Evolutionary conservation across 345 rosid genomes (phyloP), one percentile per base, ranked within the genome.

Genomic region (Eucalyptus rudis): DNA sequence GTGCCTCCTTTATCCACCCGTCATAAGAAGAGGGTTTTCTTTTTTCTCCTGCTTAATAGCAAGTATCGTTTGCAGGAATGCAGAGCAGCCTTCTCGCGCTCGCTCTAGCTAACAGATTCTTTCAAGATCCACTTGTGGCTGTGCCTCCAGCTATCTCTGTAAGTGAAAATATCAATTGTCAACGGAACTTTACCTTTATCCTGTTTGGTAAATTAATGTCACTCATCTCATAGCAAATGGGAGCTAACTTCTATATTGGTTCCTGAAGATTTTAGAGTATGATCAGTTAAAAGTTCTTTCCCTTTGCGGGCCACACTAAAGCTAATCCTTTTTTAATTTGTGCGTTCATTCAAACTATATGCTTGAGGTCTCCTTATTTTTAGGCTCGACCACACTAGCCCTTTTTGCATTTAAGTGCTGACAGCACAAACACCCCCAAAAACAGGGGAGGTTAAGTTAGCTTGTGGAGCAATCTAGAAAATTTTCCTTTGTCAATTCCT

Each of bases 21-120:
- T 16, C 66, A 58, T 44, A 19, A 33, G 71, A 29, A 54, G 43
- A 5, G 80, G n/a, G 25, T 16, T 29, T 62, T 62, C 66, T 24
- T 45, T 43, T 59, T 22, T 9, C 31, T 20, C 62, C 43, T 2
- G 3, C 68, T 71, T 58, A 25, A n/a, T 56, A 27, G 50, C 13
- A 29, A 49, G 8, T 44, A 29, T 54, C 85, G 31, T 90, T 87
- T 87, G 68, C 91, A 97, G 99, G 99, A 87, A 97, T 97, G 99
- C 99, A 97, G 91, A 97, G 99, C 93, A 97, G 99, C 90, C 99
- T 96, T 90, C 90, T 96, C 79, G 99, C 98, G 49, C 96, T 97
- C 51, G 95, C 99, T 12, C 95, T 97, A 54, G 99, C 99, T 6
- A 97, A 97, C 87, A 96, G 91, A 90, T 97, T 97, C 90, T 97